Base-by-base conservation (phyloP, 208 protist genomes). In the Wallacemonas sp. region DNA sequence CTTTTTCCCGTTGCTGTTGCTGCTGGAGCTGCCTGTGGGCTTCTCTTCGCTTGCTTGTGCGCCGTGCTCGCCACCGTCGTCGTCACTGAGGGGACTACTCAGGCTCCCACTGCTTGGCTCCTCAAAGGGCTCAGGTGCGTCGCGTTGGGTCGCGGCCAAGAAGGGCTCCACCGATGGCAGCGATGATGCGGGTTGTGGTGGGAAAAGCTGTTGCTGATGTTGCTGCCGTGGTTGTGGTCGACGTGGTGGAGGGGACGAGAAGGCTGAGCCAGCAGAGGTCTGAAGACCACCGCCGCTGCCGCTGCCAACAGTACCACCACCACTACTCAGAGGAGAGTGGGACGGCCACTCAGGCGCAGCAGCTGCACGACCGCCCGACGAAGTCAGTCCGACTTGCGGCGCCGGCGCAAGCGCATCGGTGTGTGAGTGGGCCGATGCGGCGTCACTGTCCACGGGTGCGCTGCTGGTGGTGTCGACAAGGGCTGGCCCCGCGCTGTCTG, bases 81-180 rank as follows among this genome's bases (percentile, higher is more conserved):
- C n/a, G n/a, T n/a, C n/a, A n/a, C n/a, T n/a, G n/a, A n/a, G n/a
- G n/a, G n/a, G n/a, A n/a, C n/a, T n/a, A n/a, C n/a, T n/a, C n/a
- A n/a, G n/a, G n/a, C n/a, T 41, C 36, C 36, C 36, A 14, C 36
- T 41, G 36, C 36, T 58, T 8, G 52, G 52, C 30, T 58, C 52
- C n/a, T 39, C 16, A 24, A 58, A 58, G 21, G 52, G 52, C 0
- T 34, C 48, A 11, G 48, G 48, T 11, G 26, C 11, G 48, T 9
- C 24, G 12, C 26, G 27, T 11, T 34, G 48, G 12, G 48, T 56
- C 19, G 24, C 27, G 8, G 19, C 48, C 8, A 27, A 23, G 27
- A 56, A 56, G 24, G 16, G 8, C 19, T 56, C 48, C 6, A 16
- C 36, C 8, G 48, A 33, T 27, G 48, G 8, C 36, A 14, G 36